Conservation (phyloP, 331 rosid genomes). For the Cydonia oblonga region DNA sequence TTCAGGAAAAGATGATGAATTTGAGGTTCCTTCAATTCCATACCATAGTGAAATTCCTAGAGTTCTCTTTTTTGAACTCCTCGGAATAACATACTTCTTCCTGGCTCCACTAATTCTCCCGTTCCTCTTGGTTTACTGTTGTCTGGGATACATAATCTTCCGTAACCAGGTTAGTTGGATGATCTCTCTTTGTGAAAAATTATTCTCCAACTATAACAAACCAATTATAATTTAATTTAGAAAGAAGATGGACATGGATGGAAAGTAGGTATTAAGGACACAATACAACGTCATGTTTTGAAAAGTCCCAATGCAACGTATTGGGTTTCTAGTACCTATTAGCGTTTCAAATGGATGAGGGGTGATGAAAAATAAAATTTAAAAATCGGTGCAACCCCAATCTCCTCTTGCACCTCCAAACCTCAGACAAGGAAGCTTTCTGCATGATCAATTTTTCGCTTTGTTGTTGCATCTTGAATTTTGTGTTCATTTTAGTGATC, state of each 20-base stretch:
- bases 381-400: background rate
- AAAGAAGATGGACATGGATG: background rate
- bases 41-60: constrained; percentile 60
- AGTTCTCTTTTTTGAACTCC: constrained; percentile 65
- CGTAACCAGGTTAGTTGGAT: constrained; percentile 56
- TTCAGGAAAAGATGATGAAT: constrained; percentile 23
- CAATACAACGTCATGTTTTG: background rate
- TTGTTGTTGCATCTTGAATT: background rate
- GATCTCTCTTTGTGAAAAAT: background rate
- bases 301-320: background rate
- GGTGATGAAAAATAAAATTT: background rate
- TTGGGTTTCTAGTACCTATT: background rate
- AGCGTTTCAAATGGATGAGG: background rate
- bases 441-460: background rate
- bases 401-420: background rate
- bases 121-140: constrained; percentile 58
- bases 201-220: background rate
- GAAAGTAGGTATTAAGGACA: background rate
- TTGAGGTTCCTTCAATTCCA: constrained; percentile 50
- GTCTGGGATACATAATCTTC: constrained; percentile 58
- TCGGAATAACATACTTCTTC: constrained; percentile 74
- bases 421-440: background rate
- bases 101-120: constrained; percentile 80
- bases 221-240: background rate
- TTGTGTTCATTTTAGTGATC: background rate